Evolutionary conservation across 805 yeast species (phyloP), one percentile per base, ranked within the genome.

Genomic region (Lipomyces yamadae): DNA sequence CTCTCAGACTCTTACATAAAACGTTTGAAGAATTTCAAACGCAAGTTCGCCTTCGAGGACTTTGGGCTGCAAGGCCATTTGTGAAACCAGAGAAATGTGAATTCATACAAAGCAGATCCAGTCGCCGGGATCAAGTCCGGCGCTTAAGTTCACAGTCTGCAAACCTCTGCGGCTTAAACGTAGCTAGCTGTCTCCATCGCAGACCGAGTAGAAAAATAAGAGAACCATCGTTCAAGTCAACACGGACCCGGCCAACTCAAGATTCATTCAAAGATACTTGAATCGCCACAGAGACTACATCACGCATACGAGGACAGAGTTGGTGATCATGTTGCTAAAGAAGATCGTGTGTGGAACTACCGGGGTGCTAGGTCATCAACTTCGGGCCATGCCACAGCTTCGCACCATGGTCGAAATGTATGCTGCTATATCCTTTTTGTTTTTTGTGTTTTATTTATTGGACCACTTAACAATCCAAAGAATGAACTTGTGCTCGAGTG

Each of bases 381-480:
- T 24, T 15, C 18, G n/a, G 48, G 48, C 4, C 15, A n/a, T 42
- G 7, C 3, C 48, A 42, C 48, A 42, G 15, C 48, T 15, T 8
- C 48, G 48, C 48, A 42, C n/a, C 48, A 42, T 42, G n/a, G 48
- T 13, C 18, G 48, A 42, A 42, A 42, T 42, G 48, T 42, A 42
- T 42, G 7, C 29, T n/a, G 18, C 6, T 24, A 24, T 24, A 24
- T 24, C 24, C 39, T 37, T 1, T 13, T 13, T 42, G 13, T 42
- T 42, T 42, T n/a, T 42, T 2, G n/a, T 24, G 24, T 24, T 24
- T 24, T 24, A 24, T 24, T 24, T 24, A 1, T 24, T 24, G 24
- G 24, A 24, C 24, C 24, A 24, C 24, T 42, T 42, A 42, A 1
- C 18, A 2, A 15, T 13, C 18, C 24, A 24, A n/a, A 15, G 7